phyloP scores from a whole-genome alignment of 352 stramenopile species.

The Thraustochytrium striatum region DNA sequence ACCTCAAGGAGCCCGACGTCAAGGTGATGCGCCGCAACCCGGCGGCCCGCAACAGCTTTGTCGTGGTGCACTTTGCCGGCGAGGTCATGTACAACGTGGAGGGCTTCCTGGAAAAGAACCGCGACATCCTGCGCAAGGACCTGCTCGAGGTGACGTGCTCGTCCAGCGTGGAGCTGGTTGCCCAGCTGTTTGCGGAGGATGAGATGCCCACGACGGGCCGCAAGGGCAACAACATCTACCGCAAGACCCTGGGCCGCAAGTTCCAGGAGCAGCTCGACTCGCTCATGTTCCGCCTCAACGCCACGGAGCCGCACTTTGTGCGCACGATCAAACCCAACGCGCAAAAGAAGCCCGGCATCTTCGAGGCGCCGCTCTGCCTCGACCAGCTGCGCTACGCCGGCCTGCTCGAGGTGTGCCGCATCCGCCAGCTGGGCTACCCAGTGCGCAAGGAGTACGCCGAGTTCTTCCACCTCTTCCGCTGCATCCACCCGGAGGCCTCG shows the following conservation, averaged over 20 bases:
- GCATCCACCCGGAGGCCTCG: conserved; percentile 8
- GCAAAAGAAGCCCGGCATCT: conserved; percentile 74
- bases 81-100: conserved; percentile 86
- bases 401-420: conserved; percentile 96
- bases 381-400: conserved; percentile 95
- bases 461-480: conserved; percentile 51
- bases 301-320: conserved; percentile 92
- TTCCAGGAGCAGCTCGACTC: conserved; percentile 84
- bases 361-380: conserved; percentile 83
- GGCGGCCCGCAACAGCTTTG: conserved; percentile 65
- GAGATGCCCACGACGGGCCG: conserved; percentile 17
- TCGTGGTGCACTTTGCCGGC: conserved; percentile 90
- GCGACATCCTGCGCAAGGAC: conserved; percentile 89
- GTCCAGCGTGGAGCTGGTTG: background rate
- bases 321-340: conserved; percentile 98
- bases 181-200: background rate
- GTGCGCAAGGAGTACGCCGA: conserved; percentile 86
- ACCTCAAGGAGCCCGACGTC: conserved; percentile 45
- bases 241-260: conserved; percentile 66
- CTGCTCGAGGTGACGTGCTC: conserved; percentile 48
- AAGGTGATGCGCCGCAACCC: conserved; percentile 39
- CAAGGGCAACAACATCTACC: conserved; percentile 64
- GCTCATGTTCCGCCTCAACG: conserved; percentile 86
- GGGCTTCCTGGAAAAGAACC: conserved; percentile 95
- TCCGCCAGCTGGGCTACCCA: conserved; percentile 95